Evolutionary conservation across 2,329 filamentous ascomycete genomes (phyloP).

Genomic region (Aspergillus bombycis): DNA sequence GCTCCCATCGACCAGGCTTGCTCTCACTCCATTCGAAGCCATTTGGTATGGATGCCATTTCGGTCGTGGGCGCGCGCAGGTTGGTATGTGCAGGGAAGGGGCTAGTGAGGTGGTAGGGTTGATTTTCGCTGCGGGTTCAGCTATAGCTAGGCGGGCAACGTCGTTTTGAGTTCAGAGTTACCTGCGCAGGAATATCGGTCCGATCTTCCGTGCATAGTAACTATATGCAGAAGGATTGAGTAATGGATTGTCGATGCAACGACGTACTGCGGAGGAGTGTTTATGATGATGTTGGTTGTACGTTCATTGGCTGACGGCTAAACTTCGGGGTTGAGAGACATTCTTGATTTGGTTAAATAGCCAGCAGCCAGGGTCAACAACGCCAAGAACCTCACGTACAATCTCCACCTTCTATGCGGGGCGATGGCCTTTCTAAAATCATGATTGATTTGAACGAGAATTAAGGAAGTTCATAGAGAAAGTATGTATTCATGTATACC

Average conservation of each 20-base stretch:
- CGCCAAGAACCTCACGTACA: background rate
- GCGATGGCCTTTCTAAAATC: no score
- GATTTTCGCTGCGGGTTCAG: background rate
- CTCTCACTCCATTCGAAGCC: slow-evolving; percentile 11
- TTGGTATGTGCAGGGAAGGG: no score
- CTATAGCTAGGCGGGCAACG: background rate
- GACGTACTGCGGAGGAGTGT: background rate
- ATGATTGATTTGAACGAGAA: no score
- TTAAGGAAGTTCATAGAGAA: no score
- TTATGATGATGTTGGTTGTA: background rate
- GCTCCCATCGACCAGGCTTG: slow-evolving; percentile 25
- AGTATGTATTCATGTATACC: no score
- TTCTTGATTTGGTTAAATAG: background rate
- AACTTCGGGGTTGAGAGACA: background rate
- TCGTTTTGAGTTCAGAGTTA: background rate
- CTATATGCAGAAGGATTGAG: background rate
- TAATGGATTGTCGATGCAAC: background rate
- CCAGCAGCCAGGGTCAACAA: background rate
- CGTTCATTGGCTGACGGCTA: background rate
- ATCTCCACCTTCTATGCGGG: no score
- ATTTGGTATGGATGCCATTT: background rate
- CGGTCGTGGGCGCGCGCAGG: background rate
- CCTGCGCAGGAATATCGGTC: background rate
- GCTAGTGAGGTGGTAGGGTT: background rate
- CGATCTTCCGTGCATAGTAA: background rate